Evolutionary conservation across 345 rosid species (phyloP).

Genomic region (Pugionium dolabratum): DNA sequence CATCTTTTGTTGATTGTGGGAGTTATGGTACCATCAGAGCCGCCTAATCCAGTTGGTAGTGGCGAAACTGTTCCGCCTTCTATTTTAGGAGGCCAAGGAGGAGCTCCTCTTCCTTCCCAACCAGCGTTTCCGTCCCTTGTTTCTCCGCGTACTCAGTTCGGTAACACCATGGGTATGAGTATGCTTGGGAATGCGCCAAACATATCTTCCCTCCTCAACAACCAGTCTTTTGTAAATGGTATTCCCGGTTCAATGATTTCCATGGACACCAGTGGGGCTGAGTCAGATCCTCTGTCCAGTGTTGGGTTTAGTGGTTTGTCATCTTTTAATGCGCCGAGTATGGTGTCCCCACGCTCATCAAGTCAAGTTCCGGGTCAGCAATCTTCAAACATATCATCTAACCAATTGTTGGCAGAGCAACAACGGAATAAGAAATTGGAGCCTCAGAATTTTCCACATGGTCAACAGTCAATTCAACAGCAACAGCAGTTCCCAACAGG

Average conservation of each 20-base stretch:
- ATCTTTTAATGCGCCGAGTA: conserved; percentile 57
- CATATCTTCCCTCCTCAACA: conserved; percentile 69
- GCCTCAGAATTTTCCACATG: conserved; percentile 70
- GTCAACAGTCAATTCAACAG: conserved; percentile 64
- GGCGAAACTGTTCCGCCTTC: conserved; percentile 71
- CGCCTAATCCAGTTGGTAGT: conserved; percentile 74
- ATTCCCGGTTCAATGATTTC: conserved; percentile 54
- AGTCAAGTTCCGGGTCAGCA: conserved; percentile 82
- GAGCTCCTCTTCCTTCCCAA: conserved; percentile 66
- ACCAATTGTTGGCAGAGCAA: conserved; percentile 69
- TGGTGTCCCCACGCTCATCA: conserved; percentile 66
- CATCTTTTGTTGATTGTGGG: conserved; percentile 30
- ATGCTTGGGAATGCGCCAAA: conserved; percentile 81
- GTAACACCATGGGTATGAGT: conserved; percentile 56
- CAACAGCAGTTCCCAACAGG: conserved; percentile 47
- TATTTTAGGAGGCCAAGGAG: conserved; percentile 79
- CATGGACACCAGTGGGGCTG: conserved; percentile 68
- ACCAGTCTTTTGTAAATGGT: conserved; percentile 84
- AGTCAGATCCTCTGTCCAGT: conserved; percentile 67
- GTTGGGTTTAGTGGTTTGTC: conserved; percentile 66
- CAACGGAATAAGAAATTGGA: conserved; percentile 67
- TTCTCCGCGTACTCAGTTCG: conserved; percentile 71
- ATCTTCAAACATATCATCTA: conserved; percentile 58
- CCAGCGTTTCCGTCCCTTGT: conserved; percentile 64
- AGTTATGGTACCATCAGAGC: conserved; percentile 85